Conservation (phyloP, 805 yeast species). For the Jamesozyma piceae region DNA sequence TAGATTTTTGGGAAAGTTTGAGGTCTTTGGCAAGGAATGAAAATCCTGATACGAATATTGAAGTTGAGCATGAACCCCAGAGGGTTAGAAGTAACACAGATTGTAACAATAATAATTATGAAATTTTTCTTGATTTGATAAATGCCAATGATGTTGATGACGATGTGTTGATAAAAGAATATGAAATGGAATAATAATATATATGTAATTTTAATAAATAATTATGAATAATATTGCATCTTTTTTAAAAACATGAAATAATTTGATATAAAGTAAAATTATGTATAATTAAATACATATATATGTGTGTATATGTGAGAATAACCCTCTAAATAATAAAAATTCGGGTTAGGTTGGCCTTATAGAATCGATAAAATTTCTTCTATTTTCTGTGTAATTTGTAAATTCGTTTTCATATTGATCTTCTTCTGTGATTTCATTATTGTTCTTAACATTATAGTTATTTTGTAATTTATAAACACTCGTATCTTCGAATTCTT, state of each 20-base stretch:
- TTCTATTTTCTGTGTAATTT: conserved; percentile 36
- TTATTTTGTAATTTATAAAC: conserved; percentile 6
- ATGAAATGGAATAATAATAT: too few relatives aligned
- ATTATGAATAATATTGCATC: too few relatives aligned
- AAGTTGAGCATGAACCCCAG: not conserved
- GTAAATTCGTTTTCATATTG: conserved; percentile 40
- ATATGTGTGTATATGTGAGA: too few relatives aligned
- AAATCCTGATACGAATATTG: not conserved
- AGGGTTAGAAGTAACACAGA: not conserved
- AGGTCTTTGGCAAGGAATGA: conserved; percentile 40
- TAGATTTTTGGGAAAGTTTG: conserved; percentile 67
- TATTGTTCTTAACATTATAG: conserved; percentile 4
- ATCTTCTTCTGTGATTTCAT: conserved; percentile 36
- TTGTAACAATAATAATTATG: not conserved
- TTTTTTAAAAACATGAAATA: too few relatives aligned
- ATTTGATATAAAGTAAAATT: too few relatives aligned
- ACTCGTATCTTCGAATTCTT: not conserved
- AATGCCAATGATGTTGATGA: not conserved
- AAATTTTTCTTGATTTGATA: not conserved
- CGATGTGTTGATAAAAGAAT: too few relatives aligned
- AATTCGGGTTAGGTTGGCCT: conserved; percentile 30
- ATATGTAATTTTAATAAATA: too few relatives aligned
- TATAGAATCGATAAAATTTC: conserved; percentile 34
- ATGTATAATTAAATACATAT: too few relatives aligned
- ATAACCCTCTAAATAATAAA: too few relatives aligned